Evolutionary conservation across 768 basidiomycete species (phyloP).

Genomic region (Naganishia vishniacii): DNA sequence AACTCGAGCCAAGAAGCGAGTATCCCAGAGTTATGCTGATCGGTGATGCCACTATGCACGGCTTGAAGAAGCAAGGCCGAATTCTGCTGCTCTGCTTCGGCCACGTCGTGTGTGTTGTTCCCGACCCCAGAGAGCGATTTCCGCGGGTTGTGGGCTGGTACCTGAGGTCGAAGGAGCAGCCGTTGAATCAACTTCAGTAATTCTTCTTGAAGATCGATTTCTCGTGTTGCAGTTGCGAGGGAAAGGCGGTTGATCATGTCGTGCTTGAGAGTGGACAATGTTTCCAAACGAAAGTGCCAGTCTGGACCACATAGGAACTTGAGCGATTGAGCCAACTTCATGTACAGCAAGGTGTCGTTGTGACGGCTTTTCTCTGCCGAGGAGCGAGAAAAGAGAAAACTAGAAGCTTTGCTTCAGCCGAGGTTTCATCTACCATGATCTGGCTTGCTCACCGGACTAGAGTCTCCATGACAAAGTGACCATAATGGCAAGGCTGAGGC

Average conservation of each 20-base stretch:
- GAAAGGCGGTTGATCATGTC: conserved; percentile 18
- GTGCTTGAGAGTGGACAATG: conserved; percentile 4
- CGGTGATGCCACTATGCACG: conserved; percentile 2
- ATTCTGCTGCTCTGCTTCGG: conserved; percentile 9
- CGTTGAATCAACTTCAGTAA: conserved; percentile 12
- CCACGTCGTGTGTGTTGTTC: neutral
- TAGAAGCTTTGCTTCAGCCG: neutral
- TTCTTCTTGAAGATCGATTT: conserved; percentile 14
- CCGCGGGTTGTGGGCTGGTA: neutral
- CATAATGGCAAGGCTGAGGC: conserved; percentile 17
- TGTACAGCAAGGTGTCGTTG: neutral
- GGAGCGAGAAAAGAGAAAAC: conserved; percentile 1
- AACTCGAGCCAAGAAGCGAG: conserved; percentile 18
- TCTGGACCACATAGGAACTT: neutral
- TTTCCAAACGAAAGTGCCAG: conserved; percentile 2
- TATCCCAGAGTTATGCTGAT: conserved; percentile 8
- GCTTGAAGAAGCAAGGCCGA: conserved; percentile 2
- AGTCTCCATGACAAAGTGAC: conserved; percentile 14
- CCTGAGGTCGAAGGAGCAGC: neutral
- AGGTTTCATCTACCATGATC: no score
- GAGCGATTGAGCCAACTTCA: neutral
- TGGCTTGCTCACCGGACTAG: conserved; percentile 3
- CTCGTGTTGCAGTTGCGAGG: neutral
- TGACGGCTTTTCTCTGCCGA: neutral
- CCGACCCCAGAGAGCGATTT: neutral